phyloP scores from a whole-genome alignment of 2,329 filamentous ascomycete genomes.

The Alternaria incomplexa region DNA sequence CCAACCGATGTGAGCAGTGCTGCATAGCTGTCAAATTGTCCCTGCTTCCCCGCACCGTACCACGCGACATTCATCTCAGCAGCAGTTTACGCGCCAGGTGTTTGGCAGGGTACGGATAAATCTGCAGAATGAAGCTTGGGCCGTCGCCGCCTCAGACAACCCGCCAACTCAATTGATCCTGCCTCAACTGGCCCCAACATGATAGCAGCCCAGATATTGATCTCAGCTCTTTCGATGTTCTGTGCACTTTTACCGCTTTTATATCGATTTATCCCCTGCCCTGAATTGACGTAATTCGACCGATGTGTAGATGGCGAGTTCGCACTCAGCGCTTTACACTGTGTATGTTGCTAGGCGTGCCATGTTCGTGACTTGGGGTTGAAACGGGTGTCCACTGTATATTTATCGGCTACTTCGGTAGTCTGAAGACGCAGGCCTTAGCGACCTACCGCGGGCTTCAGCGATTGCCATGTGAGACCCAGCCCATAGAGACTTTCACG shows the following conservation, averaged over 20 bases:
- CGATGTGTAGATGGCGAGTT: background rate
- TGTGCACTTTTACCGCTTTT: background rate
- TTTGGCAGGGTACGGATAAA: slow-evolving; percentile 13
- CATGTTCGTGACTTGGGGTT: background rate
- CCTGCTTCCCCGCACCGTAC: slow-evolving; percentile 14
- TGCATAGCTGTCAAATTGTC: background rate
- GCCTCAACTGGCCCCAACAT: background rate
- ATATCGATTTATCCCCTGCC: background rate
- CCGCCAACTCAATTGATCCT: background rate
- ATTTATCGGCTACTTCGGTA: slow-evolving; percentile 10
- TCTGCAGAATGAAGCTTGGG: slow-evolving; percentile 5
- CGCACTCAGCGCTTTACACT: background rate
- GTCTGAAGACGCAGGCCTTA: background rate
- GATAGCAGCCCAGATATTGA: background rate
- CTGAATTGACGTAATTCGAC: background rate
- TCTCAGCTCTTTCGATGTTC: slow-evolving; percentile 1
- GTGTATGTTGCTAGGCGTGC: background rate
- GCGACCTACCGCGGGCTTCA: background rate
- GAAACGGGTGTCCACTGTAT: background rate
- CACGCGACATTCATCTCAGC: slow-evolving; percentile 1
- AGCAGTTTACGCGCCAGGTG: background rate
- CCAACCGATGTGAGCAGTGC: background rate
- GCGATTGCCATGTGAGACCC: background rate
- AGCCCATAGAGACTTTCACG: background rate
- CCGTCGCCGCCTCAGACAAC: slow-evolving; percentile 1